Base-by-base conservation (phyloP, 179 eudicot genomes). In the Patellifolia procumbens region DNA sequence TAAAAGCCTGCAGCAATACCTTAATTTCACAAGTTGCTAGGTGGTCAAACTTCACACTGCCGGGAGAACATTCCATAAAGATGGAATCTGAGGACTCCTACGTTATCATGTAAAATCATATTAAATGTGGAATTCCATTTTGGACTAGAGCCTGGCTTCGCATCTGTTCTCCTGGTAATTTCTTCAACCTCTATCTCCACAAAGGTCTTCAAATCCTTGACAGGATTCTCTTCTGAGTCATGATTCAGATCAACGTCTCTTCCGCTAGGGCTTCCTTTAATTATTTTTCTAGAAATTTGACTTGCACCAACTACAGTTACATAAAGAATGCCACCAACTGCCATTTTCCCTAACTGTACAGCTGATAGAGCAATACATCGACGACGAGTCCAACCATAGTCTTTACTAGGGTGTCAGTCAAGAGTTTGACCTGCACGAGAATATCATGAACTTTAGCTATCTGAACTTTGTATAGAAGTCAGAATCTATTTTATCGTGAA, bases 301-400 rank as follows among this genome's bases (percentile, higher is more conserved):
- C 75, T 88, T 26, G 94, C 97, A 74, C 86, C 85, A 61, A 88
- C 55, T 19, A 95, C 98, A 24, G 89, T 90, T 56, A 95, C 96
- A 72, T 87, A 83, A 26, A 95, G 74, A 77, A 93, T 82, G 19
- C 97, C 98, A 49, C 97, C 97, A 28, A 91, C 97, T 74, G 95
- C 99, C 74, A 82, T 87, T 80, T 93, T 95, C 68, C 86, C 85
- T 48, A 90, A 81, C 66, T 95, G 95, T 65, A 82, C 86, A 37
- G 90, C 79, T 69, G 99, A 85, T 85, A 95, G 79, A 76, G 91
- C 75, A 37, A 84, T 68, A 86, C 98, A 91, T 28, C 89, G 90
- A 39, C 99, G 96, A 34, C 98, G 92, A 79, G 99, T 79, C 93
- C 98, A 70, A 95, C 99, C 99, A 95, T 91, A 63, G 92, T 93